Evolutionary conservation across 1,284 basidiomycete species (phyloP).

Genomic region (Pterula multifida): DNA sequence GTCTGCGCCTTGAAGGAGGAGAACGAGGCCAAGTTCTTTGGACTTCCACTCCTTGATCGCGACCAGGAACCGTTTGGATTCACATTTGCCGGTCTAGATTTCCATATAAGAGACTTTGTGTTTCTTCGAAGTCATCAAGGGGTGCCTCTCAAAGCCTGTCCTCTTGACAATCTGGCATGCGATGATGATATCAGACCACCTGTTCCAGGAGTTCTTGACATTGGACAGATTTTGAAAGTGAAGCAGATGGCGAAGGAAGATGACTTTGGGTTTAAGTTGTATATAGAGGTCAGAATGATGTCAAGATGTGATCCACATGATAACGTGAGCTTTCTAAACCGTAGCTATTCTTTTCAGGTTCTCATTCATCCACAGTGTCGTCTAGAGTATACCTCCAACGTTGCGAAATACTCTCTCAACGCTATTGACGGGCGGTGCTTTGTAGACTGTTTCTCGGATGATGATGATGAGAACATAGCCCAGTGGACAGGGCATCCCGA

Average conservation of each 20-base stretch:
- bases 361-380: background rate
- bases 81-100: background rate
- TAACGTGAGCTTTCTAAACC: background rate
- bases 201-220: background rate
- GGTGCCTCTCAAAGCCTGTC: background rate
- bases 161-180: background rate
- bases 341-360: background rate
- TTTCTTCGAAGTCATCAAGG: background rate
- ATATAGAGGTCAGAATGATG: background rate
- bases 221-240: background rate
- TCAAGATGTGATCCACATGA: background rate
- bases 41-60: no score
- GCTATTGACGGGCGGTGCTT: background rate
- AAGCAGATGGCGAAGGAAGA: background rate
- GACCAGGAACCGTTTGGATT: no score
- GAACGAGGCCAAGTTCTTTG: no score
- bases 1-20: no score
- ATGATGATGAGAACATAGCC: background rate
- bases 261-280: background rate
- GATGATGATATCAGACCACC: background rate
- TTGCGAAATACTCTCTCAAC: background rate
- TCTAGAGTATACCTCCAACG: background rate
- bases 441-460: background rate
- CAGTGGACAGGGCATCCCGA: background rate
- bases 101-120: background rate